Conservation (phyloP, 306 rosid genomes). For the Quercus dentata region DNA sequence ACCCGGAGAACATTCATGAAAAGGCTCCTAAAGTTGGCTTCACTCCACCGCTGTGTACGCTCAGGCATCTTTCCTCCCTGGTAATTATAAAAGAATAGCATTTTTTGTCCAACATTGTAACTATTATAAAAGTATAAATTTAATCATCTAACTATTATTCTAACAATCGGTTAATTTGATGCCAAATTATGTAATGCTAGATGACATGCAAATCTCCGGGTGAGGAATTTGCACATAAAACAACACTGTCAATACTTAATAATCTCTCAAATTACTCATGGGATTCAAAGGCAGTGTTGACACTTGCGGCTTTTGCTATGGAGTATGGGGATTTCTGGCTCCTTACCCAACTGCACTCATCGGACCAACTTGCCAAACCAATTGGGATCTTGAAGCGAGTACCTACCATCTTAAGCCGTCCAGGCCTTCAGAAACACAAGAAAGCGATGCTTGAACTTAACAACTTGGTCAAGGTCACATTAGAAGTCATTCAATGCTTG, state of each 20-base stretch:
- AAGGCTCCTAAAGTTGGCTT: too few relatives aligned
- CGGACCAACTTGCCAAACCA: conserved; percentile 57
- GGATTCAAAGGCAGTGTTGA: conserved; percentile 67
- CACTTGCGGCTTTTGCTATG: conserved; percentile 65
- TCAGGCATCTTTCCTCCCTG: too few relatives aligned
- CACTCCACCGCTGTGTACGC: too few relatives aligned
- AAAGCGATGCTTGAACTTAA: conserved; percentile 43
- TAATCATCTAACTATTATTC: not conserved
- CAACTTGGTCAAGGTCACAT: conserved; percentile 40
- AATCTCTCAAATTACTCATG: conserved; percentile 46
- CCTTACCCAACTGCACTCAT: conserved; percentile 37
- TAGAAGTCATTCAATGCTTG: conserved; percentile 46
- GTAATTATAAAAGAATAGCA: too few relatives aligned
- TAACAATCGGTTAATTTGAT: too few relatives aligned
- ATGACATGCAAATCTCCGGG: conserved; percentile 59
- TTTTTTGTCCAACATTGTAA: too few relatives aligned
- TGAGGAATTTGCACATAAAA: conserved; percentile 50
- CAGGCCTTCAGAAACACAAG: conserved; percentile 29
- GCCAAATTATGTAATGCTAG: conserved; percentile 19
- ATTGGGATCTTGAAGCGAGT: conserved; percentile 50
- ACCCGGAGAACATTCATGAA: too few relatives aligned
- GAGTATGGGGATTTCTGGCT: conserved; percentile 75
- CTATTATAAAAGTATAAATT: not conserved
- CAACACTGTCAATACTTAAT: conserved; percentile 50
- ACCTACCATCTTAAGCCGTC: conserved; percentile 42